Evolutionary conservation across 176 grass and related monocot species (phyloP), one percentile per base, ranked within the genome.

Genomic region (Echinochloa phyllopogon): DNA sequence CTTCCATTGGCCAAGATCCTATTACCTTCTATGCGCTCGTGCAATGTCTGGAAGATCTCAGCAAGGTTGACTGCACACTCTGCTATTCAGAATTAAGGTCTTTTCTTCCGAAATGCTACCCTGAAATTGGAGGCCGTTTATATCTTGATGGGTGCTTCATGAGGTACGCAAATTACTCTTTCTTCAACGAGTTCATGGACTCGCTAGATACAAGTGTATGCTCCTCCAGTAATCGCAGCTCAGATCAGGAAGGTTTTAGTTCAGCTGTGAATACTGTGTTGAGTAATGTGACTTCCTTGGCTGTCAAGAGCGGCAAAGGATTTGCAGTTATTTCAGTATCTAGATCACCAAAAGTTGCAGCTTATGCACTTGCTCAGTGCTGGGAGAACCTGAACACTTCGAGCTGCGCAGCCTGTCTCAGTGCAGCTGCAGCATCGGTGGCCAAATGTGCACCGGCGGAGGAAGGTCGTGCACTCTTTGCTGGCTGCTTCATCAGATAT

Each of bases 111-210:
- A 78, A 82, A 65, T 93, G 91, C 82, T 85, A 84, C 36, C 91
- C 91, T 29, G 29, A 65, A 0, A 63, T 27, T 8, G 84, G 85
- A 15, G 87, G 80, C 0, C 73, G 91, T 9, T 78, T 90, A 56
- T 93, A 93, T 55, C 76, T 93, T 4, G 91, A 93, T 40, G 91
- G 91, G 1, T 93, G 91, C 79, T 90, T 93, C 45, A 84, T 90
- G 78, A 78, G 91, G 63, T 90, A 93, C 14, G 88, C 91, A 3
- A 78, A 81, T 50, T 83, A 81, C 67, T 75, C 86, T n/a, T 69
- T 93, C 60, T 90, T 87, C 38, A 52, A 44, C 3, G 87, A 93
- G 6, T 27, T 59, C 9, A 33, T 49, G 21, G 91, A 90, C 79
- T 62, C 51, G 20, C 57, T n/a, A 8, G 91, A 93, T 55, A 88